Evolutionary conservation across 345 rosid species (phyloP), one percentile per base, ranked within the genome.

Genomic region (Pugionium dolabratum): DNA sequence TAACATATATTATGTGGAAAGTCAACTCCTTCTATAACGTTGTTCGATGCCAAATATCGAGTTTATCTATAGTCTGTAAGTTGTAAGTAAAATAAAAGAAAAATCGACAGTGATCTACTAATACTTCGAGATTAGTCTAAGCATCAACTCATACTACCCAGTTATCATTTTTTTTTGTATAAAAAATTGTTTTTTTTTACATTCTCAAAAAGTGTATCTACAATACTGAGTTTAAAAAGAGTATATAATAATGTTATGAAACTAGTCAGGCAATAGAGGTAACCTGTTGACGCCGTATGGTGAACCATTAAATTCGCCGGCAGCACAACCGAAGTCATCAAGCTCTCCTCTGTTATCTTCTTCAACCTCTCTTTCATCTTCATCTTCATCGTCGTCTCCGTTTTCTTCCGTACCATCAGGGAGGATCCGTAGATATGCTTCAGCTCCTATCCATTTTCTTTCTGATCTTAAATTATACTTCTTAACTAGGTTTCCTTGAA

Each of bases 401-500:
- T 80, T 68, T 48, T n/a, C 52, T 36, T 39, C 67, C 9, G 39
- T 52, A 30, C 83, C 78, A 49, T 77, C 80, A 9, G 93, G 96
- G 66, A 89, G 82, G 66, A 92, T 82, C 11, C 79, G 70, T 56
- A 92, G 81, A 62, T 28, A 68, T 25, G 51, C 40, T 54, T 81
- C 80, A 9, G 81, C 74, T 66, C 80, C 96, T 74, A 70, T 76
- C 63, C 80, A 78, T 7, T 84, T 46, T 72, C 59, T 85, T 75
- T 89, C 88, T 10, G 82, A 78, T 39, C 59, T 80, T 51, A 92
- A 76, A 54, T 70, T 80, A 64, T 89, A 89, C 69, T 84, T 83
- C 66, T 31, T 67, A 35, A 79, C 74, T 62, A 92, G 84, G 39
- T 85, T 82, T 59, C 82, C 75, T 74, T 92, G 95, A 48, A 85